phyloP scores from a whole-genome alignment of 768 basidiomycete genomes.

The Royoungia palumana region DNA sequence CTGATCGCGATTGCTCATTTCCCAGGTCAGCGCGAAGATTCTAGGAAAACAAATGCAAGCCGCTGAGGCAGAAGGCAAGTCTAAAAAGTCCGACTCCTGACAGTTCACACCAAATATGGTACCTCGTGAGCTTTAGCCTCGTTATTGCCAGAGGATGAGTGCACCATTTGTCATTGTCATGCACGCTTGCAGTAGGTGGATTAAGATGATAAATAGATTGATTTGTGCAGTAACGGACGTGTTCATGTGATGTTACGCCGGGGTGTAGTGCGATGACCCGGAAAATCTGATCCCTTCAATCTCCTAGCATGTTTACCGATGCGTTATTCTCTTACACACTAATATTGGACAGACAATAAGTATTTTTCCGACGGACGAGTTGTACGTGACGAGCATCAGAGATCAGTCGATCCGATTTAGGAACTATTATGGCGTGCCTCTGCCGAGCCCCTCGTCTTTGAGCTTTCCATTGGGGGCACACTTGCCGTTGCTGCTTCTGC shows the following conservation, averaged over 20 bases:
- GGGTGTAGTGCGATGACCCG: conserved; percentile 10
- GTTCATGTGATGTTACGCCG: conserved; percentile 8
- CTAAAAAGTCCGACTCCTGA: conserved; percentile 30
- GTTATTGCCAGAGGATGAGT: conserved; percentile 8
- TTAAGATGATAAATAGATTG: conserved; percentile 13
- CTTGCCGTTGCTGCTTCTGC: conserved; percentile 7
- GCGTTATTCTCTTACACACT: conserved; percentile 17
- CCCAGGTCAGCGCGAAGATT: conserved; percentile 78
- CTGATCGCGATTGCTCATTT: conserved; percentile 14
- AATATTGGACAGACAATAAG: conserved; percentile 17
- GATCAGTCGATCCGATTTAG: conserved; percentile 12
- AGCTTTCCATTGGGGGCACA: conserved; percentile 21
- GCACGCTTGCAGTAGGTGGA: conserved; percentile 4
- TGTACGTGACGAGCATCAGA: conserved; percentile 20
- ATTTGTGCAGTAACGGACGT: conserved; percentile 6
- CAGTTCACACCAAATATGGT: conserved; percentile 1
- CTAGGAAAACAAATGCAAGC: conserved; percentile 56
- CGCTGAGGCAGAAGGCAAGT: conserved; percentile 28
- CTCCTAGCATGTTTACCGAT: conserved; percentile 24
- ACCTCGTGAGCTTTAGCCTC: conserved; percentile 1
- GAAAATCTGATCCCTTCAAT: conserved; percentile 26
- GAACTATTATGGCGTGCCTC: conserved; percentile 22
- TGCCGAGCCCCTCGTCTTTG: conserved; percentile 23
- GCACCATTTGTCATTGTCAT: conserved; percentile 13
- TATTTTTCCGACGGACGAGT: conserved; percentile 11